These are phyloP conservation scores for Fallopia convolvulus DNA, from an alignment of 148 eudicot genomes.

Conservation along the genomic window DNA sequence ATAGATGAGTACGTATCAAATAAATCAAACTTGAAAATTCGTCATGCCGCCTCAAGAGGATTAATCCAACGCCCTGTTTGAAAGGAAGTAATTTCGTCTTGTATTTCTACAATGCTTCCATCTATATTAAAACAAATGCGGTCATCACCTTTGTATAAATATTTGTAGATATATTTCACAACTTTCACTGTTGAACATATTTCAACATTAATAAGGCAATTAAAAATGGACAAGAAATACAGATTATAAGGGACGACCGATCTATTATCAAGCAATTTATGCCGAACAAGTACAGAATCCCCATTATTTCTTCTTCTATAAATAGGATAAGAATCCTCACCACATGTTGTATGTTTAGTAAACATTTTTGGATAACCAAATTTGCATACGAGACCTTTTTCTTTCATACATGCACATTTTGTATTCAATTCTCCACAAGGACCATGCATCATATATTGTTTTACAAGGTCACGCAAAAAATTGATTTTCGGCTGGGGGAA, in stretches of 20 bases:
- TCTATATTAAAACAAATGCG: not conserved
- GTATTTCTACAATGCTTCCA: not conserved
- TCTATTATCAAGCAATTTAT: not conserved
- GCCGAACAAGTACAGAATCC: fast-evolving
- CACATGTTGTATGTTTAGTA: not conserved
- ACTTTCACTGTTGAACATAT: not conserved
- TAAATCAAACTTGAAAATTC: not conserved
- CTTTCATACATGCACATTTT: no score
- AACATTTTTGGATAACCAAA: not conserved
- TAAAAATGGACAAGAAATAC: not conserved
- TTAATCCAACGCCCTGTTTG: not conserved
- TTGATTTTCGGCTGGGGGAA: not conserved
- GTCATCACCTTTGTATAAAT: not conserved
- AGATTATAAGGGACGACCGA: not conserved
- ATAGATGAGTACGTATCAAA: not conserved
- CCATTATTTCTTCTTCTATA: not conserved
- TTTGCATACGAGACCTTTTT: not conserved
- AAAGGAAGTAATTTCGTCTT: not conserved
- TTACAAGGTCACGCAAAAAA: not conserved
- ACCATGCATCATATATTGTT: not conserved
- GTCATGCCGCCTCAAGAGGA: not conserved
- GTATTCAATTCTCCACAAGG: not conserved
- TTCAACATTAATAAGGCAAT: not conserved
- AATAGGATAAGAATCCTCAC: not conserved
- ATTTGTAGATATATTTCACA: not conserved